These are phyloP conservation scores for Acacia crassicarpa DNA, from an alignment of 306 rosid species.

Conservation along the genomic window DNA sequence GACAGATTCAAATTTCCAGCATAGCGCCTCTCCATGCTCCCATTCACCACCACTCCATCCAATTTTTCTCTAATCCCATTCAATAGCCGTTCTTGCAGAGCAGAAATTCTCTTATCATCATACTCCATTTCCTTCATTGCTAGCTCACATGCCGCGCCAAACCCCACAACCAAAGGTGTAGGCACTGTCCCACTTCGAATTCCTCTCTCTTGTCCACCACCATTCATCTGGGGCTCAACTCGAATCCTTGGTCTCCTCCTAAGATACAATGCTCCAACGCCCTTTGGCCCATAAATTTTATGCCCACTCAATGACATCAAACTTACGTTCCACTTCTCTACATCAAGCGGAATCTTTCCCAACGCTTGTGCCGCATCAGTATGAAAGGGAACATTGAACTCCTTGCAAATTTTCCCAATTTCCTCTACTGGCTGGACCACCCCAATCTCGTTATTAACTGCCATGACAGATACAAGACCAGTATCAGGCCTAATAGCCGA, in stretches of 20 bases:
- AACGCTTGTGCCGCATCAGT: constrained; percentile 96
- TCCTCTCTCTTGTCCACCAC: constrained; percentile 97
- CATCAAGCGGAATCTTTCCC: constrained; percentile 85
- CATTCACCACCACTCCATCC: constrained; percentile 92
- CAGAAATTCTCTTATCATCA: constrained; percentile 63
- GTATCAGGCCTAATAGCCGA: constrained; percentile 78
- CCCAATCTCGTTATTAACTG: constrained; percentile 95
- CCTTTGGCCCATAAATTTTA: constrained; percentile 85
- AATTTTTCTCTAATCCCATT: constrained; percentile 60
- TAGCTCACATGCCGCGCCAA: constrained; percentile 89
- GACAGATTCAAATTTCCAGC: constrained; percentile 82
- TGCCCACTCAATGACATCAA: constrained; percentile 92
- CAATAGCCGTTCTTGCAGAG: constrained; percentile 63
- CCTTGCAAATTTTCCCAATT: constrained; percentile 80
- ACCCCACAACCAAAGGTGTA: constrained; percentile 81
- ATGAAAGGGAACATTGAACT: constrained; percentile 74
- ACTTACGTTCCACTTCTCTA: constrained; percentile 92
- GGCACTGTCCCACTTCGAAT: constrained; percentile 92
- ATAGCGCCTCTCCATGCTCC: constrained; percentile 80
- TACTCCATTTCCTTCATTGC: constrained; percentile 84
- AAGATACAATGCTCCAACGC: constrained; percentile 82
- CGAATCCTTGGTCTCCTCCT: constrained; percentile 90
- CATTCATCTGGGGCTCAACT: constrained; percentile 98
- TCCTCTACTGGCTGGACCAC: constrained; percentile 89
- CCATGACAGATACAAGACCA: constrained; percentile 82